Conservation (phyloP, 805 yeast genomes). For the Vanderwaltozyma polyspora region DNA sequence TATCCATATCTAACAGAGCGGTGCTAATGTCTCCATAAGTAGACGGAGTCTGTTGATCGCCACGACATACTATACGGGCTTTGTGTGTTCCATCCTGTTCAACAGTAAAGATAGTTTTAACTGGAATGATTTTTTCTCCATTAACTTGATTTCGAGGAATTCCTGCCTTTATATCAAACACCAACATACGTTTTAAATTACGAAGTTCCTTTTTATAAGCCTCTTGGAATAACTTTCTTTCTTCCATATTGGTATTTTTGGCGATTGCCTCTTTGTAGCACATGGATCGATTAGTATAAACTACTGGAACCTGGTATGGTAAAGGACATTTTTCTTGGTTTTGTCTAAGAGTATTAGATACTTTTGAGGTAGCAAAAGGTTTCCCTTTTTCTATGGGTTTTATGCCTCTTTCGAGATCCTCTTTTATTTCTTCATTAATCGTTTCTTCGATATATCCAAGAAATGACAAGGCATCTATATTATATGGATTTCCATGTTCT, state of each 20-base stretch:
- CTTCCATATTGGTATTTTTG: conserved; percentile 1
- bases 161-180: conserved; percentile 1
- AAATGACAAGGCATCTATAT: too few species aligned
- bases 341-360: too few species aligned
- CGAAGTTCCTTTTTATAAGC: conserved; percentile 4
- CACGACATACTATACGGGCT: conserved; percentile 3
- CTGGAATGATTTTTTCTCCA: neutral
- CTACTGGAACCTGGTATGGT: too few species aligned
- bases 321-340: too few species aligned
- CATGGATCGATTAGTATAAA: conserved; percentile 2
- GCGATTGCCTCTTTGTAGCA: conserved; percentile 5
- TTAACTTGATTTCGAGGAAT: neutral
- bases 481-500: too few species aligned
- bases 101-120: neutral
- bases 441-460: too few species aligned
- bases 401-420: too few species aligned
- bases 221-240: neutral
- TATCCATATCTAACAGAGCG: neutral
- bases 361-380: too few species aligned
- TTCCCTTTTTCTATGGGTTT: too few species aligned
- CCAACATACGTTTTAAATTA: conserved; percentile 4
- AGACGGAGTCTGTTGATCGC: conserved; percentile 2
- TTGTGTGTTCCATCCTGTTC: conserved; percentile 3
- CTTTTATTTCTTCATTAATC: too few species aligned
- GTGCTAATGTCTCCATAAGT: conserved; percentile 2